These are phyloP conservation scores for Withania somnifera DNA, from an alignment of 305 asterid genomes.

Conservation along the genomic window DNA sequence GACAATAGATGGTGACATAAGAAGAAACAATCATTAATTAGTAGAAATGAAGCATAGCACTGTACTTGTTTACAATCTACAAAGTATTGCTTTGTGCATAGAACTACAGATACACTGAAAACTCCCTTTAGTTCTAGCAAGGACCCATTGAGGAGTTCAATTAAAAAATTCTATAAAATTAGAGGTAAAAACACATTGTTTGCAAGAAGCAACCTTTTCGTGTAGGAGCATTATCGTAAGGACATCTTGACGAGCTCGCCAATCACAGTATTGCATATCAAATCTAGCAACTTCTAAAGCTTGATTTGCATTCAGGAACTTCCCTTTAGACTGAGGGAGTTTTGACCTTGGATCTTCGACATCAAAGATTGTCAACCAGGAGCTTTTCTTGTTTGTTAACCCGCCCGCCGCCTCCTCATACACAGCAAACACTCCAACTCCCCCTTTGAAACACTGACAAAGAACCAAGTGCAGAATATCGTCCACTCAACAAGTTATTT, in stretches of 20 bases:
- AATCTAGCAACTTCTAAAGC: constrained; percentile 79
- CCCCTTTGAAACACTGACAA: constrained; percentile 54
- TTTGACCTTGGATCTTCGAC: constrained; percentile 83
- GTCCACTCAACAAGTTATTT: constrained; percentile 5
- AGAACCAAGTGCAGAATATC: not conserved
- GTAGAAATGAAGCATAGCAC: not conserved
- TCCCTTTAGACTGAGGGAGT: constrained; percentile 52
- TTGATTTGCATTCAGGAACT: constrained; percentile 64
- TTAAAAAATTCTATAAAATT: too few relatives aligned
- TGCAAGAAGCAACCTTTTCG: constrained; percentile 44
- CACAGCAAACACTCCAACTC: constrained; percentile 63
- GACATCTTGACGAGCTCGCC: constrained; percentile 90
- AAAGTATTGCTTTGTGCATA: not conserved
- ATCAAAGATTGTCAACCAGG: constrained; percentile 60
- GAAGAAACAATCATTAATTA: not conserved
- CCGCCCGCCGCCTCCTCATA: constrained; percentile 55
- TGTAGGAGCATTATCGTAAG: constrained; percentile 77
- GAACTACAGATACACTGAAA: not conserved
- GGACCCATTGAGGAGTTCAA: too few relatives aligned
- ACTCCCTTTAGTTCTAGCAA: too few relatives aligned
- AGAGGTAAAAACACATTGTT: not conserved
- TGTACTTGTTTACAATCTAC: not conserved
- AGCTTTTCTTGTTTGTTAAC: constrained; percentile 39
- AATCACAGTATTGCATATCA: constrained; percentile 75
- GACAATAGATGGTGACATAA: too few relatives aligned